Conservation (phyloP, 805 yeast genomes). For the Zygosaccharomyces bisporus region DNA sequence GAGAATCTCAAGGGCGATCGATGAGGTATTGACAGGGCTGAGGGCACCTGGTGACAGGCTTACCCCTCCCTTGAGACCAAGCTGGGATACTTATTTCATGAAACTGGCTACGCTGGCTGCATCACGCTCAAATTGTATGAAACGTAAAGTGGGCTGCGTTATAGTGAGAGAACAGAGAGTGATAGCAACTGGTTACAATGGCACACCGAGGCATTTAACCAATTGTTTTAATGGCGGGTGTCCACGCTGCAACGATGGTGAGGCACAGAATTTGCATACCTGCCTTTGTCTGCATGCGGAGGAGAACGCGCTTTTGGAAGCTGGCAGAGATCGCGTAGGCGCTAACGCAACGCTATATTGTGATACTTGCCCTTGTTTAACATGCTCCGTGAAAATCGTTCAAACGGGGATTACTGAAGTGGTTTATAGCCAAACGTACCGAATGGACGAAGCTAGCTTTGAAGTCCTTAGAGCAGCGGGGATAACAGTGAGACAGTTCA, state of each 20-base stretch:
- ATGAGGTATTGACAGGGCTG: slow-evolving; percentile 16
- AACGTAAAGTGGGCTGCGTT: slow-evolving; percentile 94
- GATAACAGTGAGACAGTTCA: slow-evolving; percentile 61
- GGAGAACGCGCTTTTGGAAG: slow-evolving; percentile 90
- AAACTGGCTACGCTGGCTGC: slow-evolving; percentile 90
- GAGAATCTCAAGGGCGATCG: slow-evolving; percentile 15
- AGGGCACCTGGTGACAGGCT: slow-evolving; percentile 17
- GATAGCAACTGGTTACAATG: slow-evolving; percentile 95
- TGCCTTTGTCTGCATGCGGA: slow-evolving; percentile 96
- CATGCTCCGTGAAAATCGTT: slow-evolving; percentile 92
- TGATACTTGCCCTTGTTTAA: slow-evolving; percentile 95
- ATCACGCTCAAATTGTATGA: slow-evolving; percentile 91
- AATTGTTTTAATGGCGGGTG: slow-evolving; percentile 98
- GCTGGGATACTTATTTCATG: slow-evolving; percentile 98
- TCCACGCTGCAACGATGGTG: slow-evolving; percentile 73
- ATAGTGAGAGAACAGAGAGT: slow-evolving; percentile 82
- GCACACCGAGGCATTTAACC: slow-evolving; percentile 83
- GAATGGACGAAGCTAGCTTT: slow-evolving; percentile 82
- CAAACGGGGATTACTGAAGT: slow-evolving; percentile 90
- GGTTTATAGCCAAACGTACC: slow-evolving; percentile 85
- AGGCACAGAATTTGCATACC: slow-evolving; percentile 66
- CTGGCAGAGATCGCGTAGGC: slow-evolving; percentile 85
- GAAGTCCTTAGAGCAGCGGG: slow-evolving; percentile 71
- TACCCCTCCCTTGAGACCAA: slow-evolving; percentile 56
- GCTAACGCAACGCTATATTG: slow-evolving; percentile 68